Evolutionary conservation across 106 monocot species (phyloP).

Genomic region (Platanthera zijinensis): DNA sequence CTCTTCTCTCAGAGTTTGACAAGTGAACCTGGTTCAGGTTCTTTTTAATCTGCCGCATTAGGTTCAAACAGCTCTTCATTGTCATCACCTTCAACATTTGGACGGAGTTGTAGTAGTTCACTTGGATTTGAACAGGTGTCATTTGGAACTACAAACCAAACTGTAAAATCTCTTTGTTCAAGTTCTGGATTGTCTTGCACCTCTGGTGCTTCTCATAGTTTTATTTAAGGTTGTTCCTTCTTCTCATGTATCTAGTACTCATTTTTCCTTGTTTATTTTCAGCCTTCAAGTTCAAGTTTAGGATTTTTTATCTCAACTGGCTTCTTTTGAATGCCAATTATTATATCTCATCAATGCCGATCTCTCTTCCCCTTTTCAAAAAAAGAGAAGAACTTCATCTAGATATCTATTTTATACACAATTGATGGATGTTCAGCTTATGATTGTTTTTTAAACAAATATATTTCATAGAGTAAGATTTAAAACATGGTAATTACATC

Average conservation of each 20-base stretch:
- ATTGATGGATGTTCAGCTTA: no score
- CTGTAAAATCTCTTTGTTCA: constrained; percentile 20
- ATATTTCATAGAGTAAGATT: no score
- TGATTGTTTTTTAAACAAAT: no score
- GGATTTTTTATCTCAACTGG: background rate
- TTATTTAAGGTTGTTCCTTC: background rate
- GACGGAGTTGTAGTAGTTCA: constrained; percentile 14
- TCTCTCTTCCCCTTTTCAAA: no score
- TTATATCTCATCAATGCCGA: no score
- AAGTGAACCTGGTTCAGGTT: constrained; percentile 21
- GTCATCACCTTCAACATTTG: constrained; percentile 15
- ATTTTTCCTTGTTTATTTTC: background rate
- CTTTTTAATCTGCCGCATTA: constrained; percentile 7
- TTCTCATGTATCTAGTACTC: background rate
- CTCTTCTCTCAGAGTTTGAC: constrained; percentile 21
- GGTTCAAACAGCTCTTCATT: constrained; percentile 12
- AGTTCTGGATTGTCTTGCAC: constrained; percentile 18
- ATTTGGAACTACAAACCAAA: constrained; percentile 25
- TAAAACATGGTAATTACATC: no score
- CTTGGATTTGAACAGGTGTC: constrained; percentile 16
- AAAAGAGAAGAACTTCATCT: no score
- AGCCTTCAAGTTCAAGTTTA: background rate
- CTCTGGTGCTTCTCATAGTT: background rate
- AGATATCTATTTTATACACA: no score
- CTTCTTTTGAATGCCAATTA: no score